phyloP scores from a whole-genome alignment of 441 rosid genomes.

The Omphalea diandra region DNA sequence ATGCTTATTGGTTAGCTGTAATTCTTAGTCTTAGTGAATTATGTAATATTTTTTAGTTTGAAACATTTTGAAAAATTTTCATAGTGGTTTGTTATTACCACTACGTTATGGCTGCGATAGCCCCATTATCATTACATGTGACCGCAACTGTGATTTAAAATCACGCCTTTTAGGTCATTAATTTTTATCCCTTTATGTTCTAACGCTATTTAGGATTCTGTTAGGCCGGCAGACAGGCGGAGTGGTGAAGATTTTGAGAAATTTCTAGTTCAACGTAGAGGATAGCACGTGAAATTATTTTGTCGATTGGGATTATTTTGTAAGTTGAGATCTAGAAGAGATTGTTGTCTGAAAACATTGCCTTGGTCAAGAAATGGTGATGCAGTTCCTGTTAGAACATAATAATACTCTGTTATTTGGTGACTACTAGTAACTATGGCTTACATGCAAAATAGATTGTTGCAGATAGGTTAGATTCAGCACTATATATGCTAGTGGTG shows the following conservation, averaged over 20 bases:
- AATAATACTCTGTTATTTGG: background rate
- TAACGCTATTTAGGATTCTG: background rate
- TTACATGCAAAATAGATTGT: background rate
- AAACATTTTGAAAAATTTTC: too few species aligned
- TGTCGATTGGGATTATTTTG: background rate
- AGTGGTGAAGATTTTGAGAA: background rate
- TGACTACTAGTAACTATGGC: background rate
- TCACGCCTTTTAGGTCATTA: background rate
- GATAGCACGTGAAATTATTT: background rate
- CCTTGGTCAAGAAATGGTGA: background rate
- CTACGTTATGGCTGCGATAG: too few species aligned
- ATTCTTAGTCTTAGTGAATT: too few species aligned
- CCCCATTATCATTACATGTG: too few species aligned
- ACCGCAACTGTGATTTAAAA: too few species aligned
- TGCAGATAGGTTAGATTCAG: background rate
- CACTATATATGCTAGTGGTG: background rate
- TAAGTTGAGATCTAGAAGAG: background rate
- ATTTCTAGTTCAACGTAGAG: background rate
- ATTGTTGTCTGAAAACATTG: background rate
- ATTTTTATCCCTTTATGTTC: background rate
- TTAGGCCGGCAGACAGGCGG: background rate
- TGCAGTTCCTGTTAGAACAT: background rate
- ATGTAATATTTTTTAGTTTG: too few species aligned
- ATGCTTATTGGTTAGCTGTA: too few species aligned
- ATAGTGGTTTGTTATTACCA: too few species aligned